Conservation (phyloP, 352 stramenopile species). For the Globisporangium carolinianum region DNA sequence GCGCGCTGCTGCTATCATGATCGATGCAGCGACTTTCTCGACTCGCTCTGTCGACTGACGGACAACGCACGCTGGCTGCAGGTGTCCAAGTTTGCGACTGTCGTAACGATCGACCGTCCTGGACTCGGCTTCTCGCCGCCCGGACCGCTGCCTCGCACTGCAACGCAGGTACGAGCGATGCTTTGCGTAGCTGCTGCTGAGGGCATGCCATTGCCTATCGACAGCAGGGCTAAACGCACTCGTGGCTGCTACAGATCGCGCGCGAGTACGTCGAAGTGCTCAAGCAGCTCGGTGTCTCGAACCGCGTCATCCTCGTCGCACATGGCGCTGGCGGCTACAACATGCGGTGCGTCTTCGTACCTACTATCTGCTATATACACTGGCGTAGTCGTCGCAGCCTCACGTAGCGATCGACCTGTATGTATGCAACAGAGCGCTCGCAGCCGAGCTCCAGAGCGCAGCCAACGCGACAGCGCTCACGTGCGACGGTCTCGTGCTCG, state of each 20-base stretch:
- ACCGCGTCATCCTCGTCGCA: slow-evolving; percentile 60
- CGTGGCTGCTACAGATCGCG: slow-evolving; percentile 23
- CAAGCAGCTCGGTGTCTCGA: slow-evolving; percentile 40
- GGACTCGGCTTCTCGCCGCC: slow-evolving; percentile 66
- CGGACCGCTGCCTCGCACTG: slow-evolving; percentile 36
- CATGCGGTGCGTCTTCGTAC: slow-evolving; percentile 35
- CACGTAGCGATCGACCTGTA: slow-evolving; percentile 11
- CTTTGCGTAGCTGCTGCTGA: too few relatives aligned
- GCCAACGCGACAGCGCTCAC: slow-evolving; percentile 12
- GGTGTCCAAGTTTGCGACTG: slow-evolving; percentile 40
- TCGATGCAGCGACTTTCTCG: too few relatives aligned
- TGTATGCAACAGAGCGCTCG: slow-evolving; percentile 11
- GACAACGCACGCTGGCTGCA: neutral
- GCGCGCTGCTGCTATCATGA: neutral
- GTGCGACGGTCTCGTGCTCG: slow-evolving; percentile 62
- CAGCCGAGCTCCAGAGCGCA: slow-evolving; percentile 29
- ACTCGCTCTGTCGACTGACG: too few relatives aligned
- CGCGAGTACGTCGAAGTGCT: slow-evolving; percentile 60
- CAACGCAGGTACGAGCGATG: slow-evolving; percentile 21
- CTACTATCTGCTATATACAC: neutral
- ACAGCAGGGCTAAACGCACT: too few relatives aligned
- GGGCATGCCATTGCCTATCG: too few relatives aligned
- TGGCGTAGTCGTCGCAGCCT: neutral
- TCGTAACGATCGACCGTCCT: slow-evolving; percentile 63
- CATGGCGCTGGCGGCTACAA: slow-evolving; percentile 78